Evolutionary conservation across 345 rosid genomes (phyloP).

Genomic region (Arabidopsis suecica): DNA sequence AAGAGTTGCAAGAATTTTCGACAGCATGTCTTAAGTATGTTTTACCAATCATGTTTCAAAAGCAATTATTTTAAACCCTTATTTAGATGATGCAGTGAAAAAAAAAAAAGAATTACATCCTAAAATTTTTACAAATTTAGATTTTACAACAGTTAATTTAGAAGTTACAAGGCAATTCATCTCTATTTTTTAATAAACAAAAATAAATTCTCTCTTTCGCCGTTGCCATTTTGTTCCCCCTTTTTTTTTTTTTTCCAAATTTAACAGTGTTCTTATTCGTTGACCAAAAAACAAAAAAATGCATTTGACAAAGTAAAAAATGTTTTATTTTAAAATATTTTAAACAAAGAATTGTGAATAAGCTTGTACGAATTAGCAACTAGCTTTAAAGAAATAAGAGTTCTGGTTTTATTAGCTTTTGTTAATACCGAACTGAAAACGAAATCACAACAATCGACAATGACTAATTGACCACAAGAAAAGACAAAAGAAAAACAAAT

Average conservation of each 20-base stretch:
- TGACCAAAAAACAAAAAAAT: neutral
- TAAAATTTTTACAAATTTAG: neutral
- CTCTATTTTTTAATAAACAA: too few relatives aligned
- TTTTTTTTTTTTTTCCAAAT: too few relatives aligned
- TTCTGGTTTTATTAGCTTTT: constrained; percentile 12
- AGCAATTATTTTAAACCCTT: neutral
- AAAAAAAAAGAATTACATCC: neutral
- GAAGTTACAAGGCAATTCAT: too few relatives aligned
- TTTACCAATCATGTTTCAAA: neutral
- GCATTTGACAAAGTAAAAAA: neutral
- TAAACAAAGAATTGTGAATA: neutral
- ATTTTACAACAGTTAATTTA: too few relatives aligned
- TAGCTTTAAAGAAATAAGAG: constrained; percentile 28
- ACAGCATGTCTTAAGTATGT: neutral
- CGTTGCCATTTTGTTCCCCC: too few relatives aligned
- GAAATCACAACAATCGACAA: constrained; percentile 32
- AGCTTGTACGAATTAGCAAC: constrained; percentile 3
- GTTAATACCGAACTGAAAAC: constrained; percentile 27
- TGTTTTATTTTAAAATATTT: neutral
- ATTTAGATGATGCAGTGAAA: neutral
- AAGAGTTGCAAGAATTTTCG: neutral
- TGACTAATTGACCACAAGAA: constrained; percentile 2
- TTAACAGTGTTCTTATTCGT: neutral
- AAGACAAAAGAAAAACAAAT: neutral
- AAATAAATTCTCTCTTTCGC: too few relatives aligned